Conservation (phyloP, 1,139 yeast species). For the Yamadazyma siamensis region DNA sequence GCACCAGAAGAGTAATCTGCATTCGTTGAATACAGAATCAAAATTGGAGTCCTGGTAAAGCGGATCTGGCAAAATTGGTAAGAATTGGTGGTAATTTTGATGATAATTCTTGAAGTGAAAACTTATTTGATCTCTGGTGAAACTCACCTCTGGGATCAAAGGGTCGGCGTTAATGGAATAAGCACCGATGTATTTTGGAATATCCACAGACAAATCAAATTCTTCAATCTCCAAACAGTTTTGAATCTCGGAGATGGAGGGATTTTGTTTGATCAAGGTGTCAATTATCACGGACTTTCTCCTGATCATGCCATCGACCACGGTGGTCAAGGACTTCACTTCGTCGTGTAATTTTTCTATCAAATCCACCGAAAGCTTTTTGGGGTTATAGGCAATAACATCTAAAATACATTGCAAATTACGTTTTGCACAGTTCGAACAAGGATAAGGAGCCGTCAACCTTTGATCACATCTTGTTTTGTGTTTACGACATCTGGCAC, state of each 20-base stretch:
- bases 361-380: constrained; percentile 26
- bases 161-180: constrained; percentile 7
- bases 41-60: constrained; percentile 20
- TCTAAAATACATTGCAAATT: constrained; percentile 53
- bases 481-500: constrained; percentile 61
- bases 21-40: constrained; percentile 22
- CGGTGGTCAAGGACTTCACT: constrained; percentile 22
- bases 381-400: constrained; percentile 24
- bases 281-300: constrained; percentile 10
- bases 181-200: constrained; percentile 1
- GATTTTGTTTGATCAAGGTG: constrained; percentile 15
- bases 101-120: constrained; percentile 29
- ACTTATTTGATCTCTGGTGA: constrained; percentile 16
- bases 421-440: constrained; percentile 54
- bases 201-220: not conserved
- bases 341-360: constrained; percentile 31
- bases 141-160: constrained; percentile 17
- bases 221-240: constrained; percentile 16
- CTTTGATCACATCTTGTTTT: constrained; percentile 64
- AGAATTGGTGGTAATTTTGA: constrained; percentile 28
- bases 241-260: constrained; percentile 28
- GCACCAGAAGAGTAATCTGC: constrained; percentile 42
- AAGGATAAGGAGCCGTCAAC: constrained; percentile 49
- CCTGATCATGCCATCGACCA: constrained; percentile 20
- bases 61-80: constrained; percentile 40